A percentile compares a stretch with the other conserved stretches of the same genome.
Conservation (phyloP, 768 basidiomycete species). For the Mycena galopus region DNA sequence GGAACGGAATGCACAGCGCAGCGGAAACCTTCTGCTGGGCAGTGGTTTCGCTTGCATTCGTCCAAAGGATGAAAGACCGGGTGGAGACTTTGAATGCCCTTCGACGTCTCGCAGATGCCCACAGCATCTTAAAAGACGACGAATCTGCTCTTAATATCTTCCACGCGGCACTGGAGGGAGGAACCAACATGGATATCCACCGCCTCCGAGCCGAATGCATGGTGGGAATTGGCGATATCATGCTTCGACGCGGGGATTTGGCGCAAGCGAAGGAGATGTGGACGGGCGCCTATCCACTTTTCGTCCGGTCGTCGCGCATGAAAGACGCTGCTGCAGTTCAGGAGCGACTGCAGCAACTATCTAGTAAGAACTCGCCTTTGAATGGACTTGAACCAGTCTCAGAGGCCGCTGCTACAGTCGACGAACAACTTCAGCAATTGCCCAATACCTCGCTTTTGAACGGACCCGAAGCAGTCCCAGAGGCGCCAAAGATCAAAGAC, state of each 20-base stretch:
- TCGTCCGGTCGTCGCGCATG: not conserved
- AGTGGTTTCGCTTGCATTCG: not conserved
- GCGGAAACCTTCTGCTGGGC: not conserved
- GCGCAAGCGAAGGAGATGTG: not conserved
- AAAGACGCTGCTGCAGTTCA: not conserved
- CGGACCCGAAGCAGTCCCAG: no score
- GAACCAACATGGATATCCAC: not conserved
- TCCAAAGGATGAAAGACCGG: not conserved
- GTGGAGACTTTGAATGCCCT: not conserved
- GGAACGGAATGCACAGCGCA: not conserved
- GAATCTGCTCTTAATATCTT: not conserved
- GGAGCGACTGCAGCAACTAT: no score
- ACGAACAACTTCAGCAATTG: no score
- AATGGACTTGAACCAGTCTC: no score
- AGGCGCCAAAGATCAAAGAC: no score
- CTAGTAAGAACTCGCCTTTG: no score
- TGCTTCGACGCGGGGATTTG: not conserved
- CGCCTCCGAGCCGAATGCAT: conserved; percentile 4
- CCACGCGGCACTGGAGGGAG: not conserved
- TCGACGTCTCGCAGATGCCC: not conserved
- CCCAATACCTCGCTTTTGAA: no score
- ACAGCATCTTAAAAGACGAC: not conserved
- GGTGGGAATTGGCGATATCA: conserved; percentile 2
- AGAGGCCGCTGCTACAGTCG: no score
- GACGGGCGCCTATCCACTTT: not conserved